Conservation (phyloP, 2,329 filamentous ascomycete genomes). For the Diaporthe vaccinii region DNA sequence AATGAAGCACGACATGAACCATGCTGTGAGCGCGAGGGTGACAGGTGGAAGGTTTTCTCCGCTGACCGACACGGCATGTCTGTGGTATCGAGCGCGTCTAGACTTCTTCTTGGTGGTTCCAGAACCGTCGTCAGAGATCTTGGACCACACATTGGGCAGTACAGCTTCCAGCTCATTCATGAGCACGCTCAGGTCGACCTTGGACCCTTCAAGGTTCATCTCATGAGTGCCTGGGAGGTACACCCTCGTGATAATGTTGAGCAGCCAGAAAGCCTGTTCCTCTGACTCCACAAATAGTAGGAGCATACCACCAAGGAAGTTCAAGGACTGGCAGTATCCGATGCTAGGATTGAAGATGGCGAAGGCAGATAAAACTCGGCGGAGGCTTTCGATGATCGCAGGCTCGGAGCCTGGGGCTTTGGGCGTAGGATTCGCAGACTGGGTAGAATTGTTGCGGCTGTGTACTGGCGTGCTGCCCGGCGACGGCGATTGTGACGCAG, state of each 20-base stretch:
- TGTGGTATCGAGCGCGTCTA: constrained; percentile 28
- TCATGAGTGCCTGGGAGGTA: constrained; percentile 95
- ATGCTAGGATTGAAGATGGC: constrained; percentile 91
- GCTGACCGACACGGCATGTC: constrained; percentile 4
- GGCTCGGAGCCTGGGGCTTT: constrained; percentile 71
- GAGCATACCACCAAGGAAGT: constrained; percentile 91
- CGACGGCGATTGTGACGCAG: constrained; percentile 50
- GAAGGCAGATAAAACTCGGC: constrained; percentile 90
- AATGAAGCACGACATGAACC: constrained; percentile 98
- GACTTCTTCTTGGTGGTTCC: constrained; percentile 37
- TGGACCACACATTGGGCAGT: constrained; percentile 87
- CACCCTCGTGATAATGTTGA: constrained; percentile 90
- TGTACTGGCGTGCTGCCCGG: constrained; percentile 49
- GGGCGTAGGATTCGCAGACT: constrained; percentile 44
- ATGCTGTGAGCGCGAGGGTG: constrained; percentile 91
- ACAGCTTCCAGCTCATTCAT: constrained; percentile 89
- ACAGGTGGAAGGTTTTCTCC: constrained; percentile 78
- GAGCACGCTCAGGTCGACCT: constrained; percentile 92
- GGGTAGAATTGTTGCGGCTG: constrained; percentile 44
- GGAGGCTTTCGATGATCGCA: constrained; percentile 82
- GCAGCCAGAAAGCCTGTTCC: constrained; percentile 91
- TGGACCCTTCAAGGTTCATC: constrained; percentile 89
- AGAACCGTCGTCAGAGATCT: constrained; percentile 68
- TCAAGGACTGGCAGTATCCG: constrained; percentile 95
- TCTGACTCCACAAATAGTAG: constrained; percentile 90